phyloP scores from a whole-genome alignment of 202 grass and related monocot genomes.

The Bolboschoenoplectus hybrid region DNA sequence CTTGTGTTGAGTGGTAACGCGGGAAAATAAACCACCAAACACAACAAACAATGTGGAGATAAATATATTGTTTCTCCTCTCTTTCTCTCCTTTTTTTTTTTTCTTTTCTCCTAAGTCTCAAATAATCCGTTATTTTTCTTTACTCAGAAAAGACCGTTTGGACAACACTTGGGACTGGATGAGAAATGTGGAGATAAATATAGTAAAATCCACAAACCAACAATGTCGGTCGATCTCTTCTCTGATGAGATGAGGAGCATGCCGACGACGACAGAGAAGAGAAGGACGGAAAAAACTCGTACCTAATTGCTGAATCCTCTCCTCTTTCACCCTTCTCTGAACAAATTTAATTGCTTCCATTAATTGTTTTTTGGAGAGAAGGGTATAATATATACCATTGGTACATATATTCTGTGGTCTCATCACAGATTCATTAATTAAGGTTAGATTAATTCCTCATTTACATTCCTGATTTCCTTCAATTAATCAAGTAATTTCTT shows the following conservation, averaged over 20 bases:
- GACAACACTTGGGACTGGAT: background rate
- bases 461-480: background rate
- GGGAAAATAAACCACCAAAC: conserved; percentile 27
- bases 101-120: background rate
- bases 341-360: background rate
- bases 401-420: background rate
- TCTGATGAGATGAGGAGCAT: conserved; percentile 11
- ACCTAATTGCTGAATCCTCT: conserved; percentile 30
- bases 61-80: background rate
- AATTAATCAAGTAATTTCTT: background rate
- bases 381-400: background rate
- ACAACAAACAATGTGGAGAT: conserved; percentile 2
- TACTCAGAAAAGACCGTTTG: conserved; percentile 5
- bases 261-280: background rate
- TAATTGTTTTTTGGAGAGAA: background rate
- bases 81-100: background rate
- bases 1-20: conserved; percentile 31
- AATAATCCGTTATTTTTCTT: background rate
- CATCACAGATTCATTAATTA: background rate
- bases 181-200: conserved; percentile 34
- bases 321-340: conserved; percentile 34
- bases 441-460: conserved; percentile 16
- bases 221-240: background rate
- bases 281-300: conserved; percentile 24
- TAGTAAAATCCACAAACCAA: conserved; percentile 32